These are phyloP conservation scores for Kingdonia uniflora DNA, from an alignment of 164 flowering plant genomes.

Conservation along the genomic window DNA sequence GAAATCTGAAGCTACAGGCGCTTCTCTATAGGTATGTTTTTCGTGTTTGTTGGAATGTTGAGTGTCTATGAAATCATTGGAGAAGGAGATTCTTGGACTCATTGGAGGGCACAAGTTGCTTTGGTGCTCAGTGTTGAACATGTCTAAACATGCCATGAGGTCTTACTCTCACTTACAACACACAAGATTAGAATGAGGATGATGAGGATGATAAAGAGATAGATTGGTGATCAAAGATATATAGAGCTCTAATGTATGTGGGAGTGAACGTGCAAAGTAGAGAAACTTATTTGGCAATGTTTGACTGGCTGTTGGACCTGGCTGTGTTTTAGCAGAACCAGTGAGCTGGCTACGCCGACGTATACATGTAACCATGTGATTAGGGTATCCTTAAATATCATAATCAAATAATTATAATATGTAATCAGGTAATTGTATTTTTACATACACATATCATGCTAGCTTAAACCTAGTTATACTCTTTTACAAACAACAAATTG, in stretches of 20 bases:
- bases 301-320: no score
- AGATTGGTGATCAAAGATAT: no score
- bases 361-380: neutral
- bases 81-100: conserved; percentile 87
- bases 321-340: neutral
- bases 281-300: no score
- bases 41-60: conserved; percentile 32
- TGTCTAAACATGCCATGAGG: conserved; percentile 61
- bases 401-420: neutral
- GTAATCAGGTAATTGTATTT: neutral
- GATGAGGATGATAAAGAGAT: no score
- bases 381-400: neutral
- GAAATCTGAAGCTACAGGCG: conserved; percentile 43
- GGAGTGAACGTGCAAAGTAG: no score
- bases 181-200: neutral
- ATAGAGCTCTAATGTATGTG: no score
- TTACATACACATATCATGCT: no score
- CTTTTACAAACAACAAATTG: conserved; percentile 1
- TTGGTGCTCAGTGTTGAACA: conserved; percentile 57
- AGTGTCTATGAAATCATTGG: conserved; percentile 53
- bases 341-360: conserved; percentile 2
- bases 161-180: conserved; percentile 1
- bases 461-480: no score
- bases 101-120: conserved; percentile 20
- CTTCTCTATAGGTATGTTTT: conserved; percentile 31